Conservation (phyloP, 345 rosid species). For the Populus alba region DNA sequence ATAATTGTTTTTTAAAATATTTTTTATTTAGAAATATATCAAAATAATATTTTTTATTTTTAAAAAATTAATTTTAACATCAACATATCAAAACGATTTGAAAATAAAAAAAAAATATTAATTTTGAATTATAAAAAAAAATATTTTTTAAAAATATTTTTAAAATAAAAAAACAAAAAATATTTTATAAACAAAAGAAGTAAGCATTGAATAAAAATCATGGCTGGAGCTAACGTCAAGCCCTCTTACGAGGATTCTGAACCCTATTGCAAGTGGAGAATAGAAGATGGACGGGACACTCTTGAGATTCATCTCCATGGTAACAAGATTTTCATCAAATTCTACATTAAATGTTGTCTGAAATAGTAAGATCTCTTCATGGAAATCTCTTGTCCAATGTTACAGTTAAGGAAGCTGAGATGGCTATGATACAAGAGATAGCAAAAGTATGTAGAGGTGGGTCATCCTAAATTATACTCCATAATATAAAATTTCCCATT, state of each 20-base stretch:
- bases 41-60: no score
- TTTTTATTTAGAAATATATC: no score
- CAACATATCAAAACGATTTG: accelerated
- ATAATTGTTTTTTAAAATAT: no score
- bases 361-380: neutral
- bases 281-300: conserved; percentile 27
- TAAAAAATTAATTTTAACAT: no score
- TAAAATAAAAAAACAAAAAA: no score
- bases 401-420: neutral
- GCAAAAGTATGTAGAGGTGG: neutral
- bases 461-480: neutral
- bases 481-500: neutral
- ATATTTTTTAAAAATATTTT: no score
- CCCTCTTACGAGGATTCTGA: conserved; percentile 41
- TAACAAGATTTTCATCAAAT: neutral
- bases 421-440: neutral
- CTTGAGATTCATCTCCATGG: conserved; percentile 50
- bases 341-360: neutral
- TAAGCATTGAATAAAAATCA: neutral
- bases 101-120: no score
- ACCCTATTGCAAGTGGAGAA: conserved; percentile 47
- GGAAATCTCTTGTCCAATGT: neutral
- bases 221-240: conserved; percentile 4
- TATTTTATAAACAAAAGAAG: neutral
- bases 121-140: no score